These are phyloP conservation scores for Colletotrichum kahawae DNA, from an alignment of 2,329 filamentous ascomycete genomes.

Conservation along the genomic window DNA sequence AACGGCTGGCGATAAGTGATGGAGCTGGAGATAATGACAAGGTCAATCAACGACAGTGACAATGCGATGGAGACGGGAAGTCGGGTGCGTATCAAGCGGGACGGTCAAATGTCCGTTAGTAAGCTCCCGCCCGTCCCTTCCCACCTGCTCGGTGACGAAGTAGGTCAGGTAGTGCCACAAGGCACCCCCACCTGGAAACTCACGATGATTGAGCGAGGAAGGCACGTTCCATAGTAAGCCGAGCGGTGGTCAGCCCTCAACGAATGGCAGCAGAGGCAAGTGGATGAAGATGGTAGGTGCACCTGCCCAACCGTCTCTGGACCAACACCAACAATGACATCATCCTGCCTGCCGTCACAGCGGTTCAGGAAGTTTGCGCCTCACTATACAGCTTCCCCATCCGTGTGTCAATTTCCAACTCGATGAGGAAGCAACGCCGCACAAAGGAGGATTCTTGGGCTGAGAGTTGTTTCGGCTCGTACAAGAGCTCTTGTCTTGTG, in stretches of 20 bases:
- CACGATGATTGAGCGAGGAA: conserved; percentile 12
- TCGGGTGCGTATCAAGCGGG: neutral
- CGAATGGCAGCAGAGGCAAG: neutral
- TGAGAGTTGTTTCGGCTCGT: conserved; percentile 3
- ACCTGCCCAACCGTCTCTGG: neutral
- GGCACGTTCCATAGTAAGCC: conserved; percentile 8
- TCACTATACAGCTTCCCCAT: neutral
- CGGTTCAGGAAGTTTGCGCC: neutral
- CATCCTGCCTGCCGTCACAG: neutral
- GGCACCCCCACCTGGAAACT: neutral
- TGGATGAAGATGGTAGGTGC: conserved; percentile 5
- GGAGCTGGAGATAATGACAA: neutral
- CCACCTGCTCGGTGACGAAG: neutral
- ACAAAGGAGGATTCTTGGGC: neutral
- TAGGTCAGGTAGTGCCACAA: neutral
- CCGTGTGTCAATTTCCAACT: neutral
- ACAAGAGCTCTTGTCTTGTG: neutral
- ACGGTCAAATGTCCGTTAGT: neutral
- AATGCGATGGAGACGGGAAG: neutral
- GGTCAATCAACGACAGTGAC: neutral
- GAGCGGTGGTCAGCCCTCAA: neutral
- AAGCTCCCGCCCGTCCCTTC: neutral
- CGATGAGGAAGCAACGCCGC: neutral
- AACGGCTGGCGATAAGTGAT: neutral
- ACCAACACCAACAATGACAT: conserved; percentile 15